Evolutionary conservation across 2,329 filamentous ascomycete genomes (phyloP), one percentile per base, ranked within the genome.

Genomic region (Neonectria faginata): DNA sequence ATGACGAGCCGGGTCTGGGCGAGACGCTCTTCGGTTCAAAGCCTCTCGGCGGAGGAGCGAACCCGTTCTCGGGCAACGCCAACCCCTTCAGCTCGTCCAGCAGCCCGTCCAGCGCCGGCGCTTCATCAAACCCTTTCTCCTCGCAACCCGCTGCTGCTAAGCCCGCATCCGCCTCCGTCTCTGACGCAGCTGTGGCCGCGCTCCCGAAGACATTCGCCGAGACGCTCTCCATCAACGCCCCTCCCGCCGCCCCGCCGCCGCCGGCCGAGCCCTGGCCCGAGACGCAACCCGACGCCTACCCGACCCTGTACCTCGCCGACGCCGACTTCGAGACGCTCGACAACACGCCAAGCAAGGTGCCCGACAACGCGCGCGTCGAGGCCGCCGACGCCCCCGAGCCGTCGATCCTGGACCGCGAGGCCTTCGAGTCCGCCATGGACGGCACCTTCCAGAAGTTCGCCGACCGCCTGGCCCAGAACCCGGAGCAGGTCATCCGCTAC

Each of bases 251-350:
- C 18, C 73, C 69, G 5, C 71, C 74, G 41, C 75, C 70, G 3
- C 73, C 87, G 0, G 81, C 86, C 1, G 88, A 93, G 70, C 91
- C 93, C 9, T 98, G 94, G 94, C 95, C 95, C 0, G 76, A 85
- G 12, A 80, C 84, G 42, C 90, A 92, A 70, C 92, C 93, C 0
- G 66, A 83, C 1, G 83, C 93, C 0, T 98, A 94, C 79, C 91
- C 93, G 0, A 81, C 86, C 31, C 92, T 91, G 75, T 92, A 93
- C 81, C 88, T 95, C 48, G 85, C 91, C 55, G 96, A 98, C 71
- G 95, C 95, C 56, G 95, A 97, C 75, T 97, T 93, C 80, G 96
- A 99, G 79, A 92, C 91, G 4, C 86, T 98, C 27, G 92, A 93
- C 66, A 89, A 70, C 73, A 83, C 76, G 2, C 85, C 86, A 0